Evolutionary conservation across 345 rosid genomes (phyloP), one percentile per base, ranked within the genome.

Genomic region (Acer negundo): DNA sequence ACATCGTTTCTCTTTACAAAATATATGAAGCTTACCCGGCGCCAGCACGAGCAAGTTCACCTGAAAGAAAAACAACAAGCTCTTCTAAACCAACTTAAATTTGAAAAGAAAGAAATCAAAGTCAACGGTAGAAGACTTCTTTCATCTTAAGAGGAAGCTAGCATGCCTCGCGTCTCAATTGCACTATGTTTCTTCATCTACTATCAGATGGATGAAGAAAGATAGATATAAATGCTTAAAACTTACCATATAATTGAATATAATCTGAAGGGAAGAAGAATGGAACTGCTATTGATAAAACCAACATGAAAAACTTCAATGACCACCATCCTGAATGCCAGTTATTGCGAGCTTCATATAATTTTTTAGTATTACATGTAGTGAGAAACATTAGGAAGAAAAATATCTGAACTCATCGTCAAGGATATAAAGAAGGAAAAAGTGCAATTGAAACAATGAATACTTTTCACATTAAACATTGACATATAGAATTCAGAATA

Each of bases 321-420:
- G 51, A 40, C 98, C 98, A 94, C 76, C 87, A 78, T 81, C 81
- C 86, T 0, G 97, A 93, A 80, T 94, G 98, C 98, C 98, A 93
- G 51, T 65, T 81, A 77, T 74, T 90, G 78, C 85, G 84, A 62
- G 78, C 76, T 47, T 88, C 82, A 0, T 84, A 79, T 75, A 94
- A 80, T 81, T 94, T 93, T 73, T 77, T 88, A 46, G 95, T 88
- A 71, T 79, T 82, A 75, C 87, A 80, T 28, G 97, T 91, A 53
- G 90, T 78, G 58, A 87, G 77, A 82, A 89, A 88, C 97, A 95
- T 89, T 56, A 86, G n/a, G 55, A 89, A 79, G 90, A 91, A 95
- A 84, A 93, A 95, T 65, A 93, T 86, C 97, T 95, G 84, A 78
- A 62, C 20, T 67, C 72, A 69, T 40, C 74, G 87, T 89, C 81